phyloP scores from a whole-genome alignment of 176 grass and related monocot species.

The Ensete glaucum region DNA sequence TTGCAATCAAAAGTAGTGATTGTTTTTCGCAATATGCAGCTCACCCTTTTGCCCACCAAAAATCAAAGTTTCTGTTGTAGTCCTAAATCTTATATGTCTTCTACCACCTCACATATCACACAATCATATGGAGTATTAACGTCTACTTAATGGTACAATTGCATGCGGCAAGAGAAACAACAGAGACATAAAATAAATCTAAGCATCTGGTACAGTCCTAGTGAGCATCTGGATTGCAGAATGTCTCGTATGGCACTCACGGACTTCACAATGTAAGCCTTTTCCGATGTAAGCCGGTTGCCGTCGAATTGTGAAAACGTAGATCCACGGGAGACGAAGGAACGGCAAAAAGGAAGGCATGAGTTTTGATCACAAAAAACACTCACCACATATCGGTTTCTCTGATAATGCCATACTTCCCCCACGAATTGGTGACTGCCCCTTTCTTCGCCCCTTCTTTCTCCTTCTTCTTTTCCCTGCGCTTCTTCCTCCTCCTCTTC shows the following conservation, averaged over 20 bases:
- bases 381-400: slow-evolving; percentile 95
- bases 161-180: too few relatives aligned
- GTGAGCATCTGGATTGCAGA: too few relatives aligned
- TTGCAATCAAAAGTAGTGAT: not conserved
- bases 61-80: not conserved
- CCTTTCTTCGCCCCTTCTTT: slow-evolving; percentile 59
- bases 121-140: not conserved
- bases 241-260: too few relatives aligned
- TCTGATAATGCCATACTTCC: slow-evolving; percentile 88
- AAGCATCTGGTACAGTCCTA: too few relatives aligned
- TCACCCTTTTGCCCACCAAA: not conserved
- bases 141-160: too few relatives aligned
- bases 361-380: not conserved
- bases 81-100: not conserved
- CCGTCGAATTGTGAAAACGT: too few relatives aligned
- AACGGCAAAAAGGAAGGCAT: not conserved
- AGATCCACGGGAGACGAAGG: not conserved
- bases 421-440: slow-evolving; percentile 87
- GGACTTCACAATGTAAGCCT: too few relatives aligned
- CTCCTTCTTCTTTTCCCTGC: slow-evolving; percentile 39
- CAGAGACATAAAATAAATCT: too few relatives aligned
- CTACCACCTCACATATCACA: not conserved
- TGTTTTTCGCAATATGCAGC: not conserved
- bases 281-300: too few relatives aligned
- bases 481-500: slow-evolving; percentile 17